These are phyloP conservation scores for Citrus sinensis DNA, from an alignment of 345 rosid species.

Conservation along the genomic window DNA sequence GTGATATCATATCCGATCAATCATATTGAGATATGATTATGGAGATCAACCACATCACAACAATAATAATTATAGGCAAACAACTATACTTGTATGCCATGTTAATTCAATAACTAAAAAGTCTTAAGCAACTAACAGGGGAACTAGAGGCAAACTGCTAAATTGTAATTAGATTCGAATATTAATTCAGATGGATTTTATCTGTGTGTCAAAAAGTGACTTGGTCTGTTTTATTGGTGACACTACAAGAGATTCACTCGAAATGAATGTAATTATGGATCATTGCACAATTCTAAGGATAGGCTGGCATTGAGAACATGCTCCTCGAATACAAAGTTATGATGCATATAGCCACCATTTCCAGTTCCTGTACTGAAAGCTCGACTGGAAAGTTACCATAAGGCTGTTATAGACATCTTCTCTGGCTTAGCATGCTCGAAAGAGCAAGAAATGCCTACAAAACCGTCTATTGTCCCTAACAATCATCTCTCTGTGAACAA, in stretches of 20 bases:
- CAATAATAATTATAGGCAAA: neutral
- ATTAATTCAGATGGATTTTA: neutral
- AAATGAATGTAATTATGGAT: neutral
- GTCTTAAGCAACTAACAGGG: neutral
- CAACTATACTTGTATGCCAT: neutral
- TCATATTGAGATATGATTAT: too few relatives aligned
- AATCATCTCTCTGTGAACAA: constrained; percentile 60
- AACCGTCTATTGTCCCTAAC: constrained; percentile 76
- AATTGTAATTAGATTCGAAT: neutral
- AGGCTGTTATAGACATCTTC: neutral
- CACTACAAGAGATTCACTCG: neutral
- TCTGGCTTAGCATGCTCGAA: neutral
- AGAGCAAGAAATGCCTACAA: neutral
- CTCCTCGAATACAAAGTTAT: neutral
- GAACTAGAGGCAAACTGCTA: neutral
- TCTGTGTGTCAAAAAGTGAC: too few relatives aligned
- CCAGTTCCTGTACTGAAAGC: neutral
- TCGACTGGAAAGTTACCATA: neutral
- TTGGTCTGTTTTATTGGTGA: neutral
- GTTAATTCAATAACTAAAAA: neutral
- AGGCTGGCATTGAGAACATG: neutral
- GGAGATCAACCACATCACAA: too few relatives aligned
- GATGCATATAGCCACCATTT: neutral
- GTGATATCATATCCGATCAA: too few relatives aligned
- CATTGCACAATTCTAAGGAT: too few relatives aligned